Percentiles rank a stretch among this genome's conserved stretches.
phyloP scores from a whole-genome alignment of 768 basidiomycete species.

The Pisolithus tinctorius region DNA sequence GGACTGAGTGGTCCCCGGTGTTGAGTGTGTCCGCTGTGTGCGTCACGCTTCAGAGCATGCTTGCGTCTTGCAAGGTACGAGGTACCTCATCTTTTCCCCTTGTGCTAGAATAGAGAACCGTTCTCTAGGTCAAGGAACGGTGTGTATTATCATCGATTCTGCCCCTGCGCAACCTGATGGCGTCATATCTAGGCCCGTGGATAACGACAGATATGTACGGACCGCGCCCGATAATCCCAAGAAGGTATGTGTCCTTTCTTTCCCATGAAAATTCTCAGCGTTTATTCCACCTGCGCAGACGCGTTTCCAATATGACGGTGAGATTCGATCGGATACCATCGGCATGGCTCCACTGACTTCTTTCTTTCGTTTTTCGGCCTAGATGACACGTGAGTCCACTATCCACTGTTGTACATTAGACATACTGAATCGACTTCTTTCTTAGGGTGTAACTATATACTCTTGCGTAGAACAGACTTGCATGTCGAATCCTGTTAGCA shows the following conservation, averaged over 20 bases:
- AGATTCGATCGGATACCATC: constrained; percentile 11
- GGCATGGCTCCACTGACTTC: not conserved
- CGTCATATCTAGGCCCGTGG: constrained; percentile 51
- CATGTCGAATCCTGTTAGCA: too few relatives aligned
- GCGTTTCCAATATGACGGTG: constrained; percentile 77
- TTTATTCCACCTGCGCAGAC: constrained; percentile 40
- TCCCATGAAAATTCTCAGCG: not conserved
- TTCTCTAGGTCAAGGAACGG: constrained; percentile 53
- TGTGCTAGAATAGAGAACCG: not conserved
- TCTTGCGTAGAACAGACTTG: too few relatives aligned
- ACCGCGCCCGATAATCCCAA: constrained; percentile 80
- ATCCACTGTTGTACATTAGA: too few relatives aligned
- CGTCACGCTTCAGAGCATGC: constrained; percentile 86
- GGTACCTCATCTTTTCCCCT: not conserved
- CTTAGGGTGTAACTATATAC: too few relatives aligned
- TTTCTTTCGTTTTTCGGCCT: not conserved
- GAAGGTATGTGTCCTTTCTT: constrained; percentile 46
- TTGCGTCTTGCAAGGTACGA: constrained; percentile 81
- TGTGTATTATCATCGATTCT: constrained; percentile 25
- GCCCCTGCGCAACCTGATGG: constrained; percentile 5
- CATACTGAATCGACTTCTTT: too few relatives aligned
- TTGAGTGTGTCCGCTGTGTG: constrained; percentile 76
- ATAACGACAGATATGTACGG: constrained; percentile 78
- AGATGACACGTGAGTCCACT: not conserved
- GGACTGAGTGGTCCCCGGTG: constrained; percentile 88